Percentiles rank a stretch among this genome's conserved stretches.
These are phyloP conservation scores for Ophiostoma pallidulum DNA, from an alignment of 2,329 filamentous ascomycete genomes.

Conservation along the genomic window DNA sequence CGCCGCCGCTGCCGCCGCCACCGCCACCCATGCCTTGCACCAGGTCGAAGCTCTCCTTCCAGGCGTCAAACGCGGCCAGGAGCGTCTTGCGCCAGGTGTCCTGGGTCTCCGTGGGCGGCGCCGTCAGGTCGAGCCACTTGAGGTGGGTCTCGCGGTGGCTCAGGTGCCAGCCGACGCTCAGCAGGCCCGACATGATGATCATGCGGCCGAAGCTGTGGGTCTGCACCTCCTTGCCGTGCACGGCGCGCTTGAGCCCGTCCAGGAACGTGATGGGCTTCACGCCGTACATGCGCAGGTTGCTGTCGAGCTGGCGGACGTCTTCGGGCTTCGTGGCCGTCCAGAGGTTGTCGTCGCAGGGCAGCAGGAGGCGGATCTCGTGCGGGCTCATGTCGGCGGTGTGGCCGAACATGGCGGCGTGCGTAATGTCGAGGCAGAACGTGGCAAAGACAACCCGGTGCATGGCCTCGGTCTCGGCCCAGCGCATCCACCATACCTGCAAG, in stretches of 20 bases:
- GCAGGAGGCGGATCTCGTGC: constrained; percentile 74
- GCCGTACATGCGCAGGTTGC: constrained; percentile 66
- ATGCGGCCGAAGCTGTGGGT: constrained; percentile 85
- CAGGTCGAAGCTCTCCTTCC: constrained; percentile 75
- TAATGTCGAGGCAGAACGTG: constrained; percentile 81
- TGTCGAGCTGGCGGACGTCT: constrained; percentile 67
- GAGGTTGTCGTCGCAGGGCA: constrained; percentile 78
- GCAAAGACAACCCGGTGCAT: constrained; percentile 80
- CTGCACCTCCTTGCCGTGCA: constrained; percentile 70
- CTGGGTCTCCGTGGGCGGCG: constrained; percentile 47
- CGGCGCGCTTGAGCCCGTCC: constrained; percentile 71
- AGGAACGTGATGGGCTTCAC: constrained; percentile 72
- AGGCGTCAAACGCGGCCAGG: constrained; percentile 72
- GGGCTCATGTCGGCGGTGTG: constrained; percentile 85
- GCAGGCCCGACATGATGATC: constrained; percentile 78
- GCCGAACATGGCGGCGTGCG: constrained; percentile 87
- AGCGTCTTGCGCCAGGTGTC: constrained; percentile 73
- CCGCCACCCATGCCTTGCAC: constrained; percentile 37
- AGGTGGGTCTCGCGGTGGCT: constrained; percentile 79
- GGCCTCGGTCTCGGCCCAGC: constrained; percentile 83
- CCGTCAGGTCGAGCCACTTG: constrained; percentile 63
- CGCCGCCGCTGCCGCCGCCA: not conserved
- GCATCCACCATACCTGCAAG: constrained; percentile 58
- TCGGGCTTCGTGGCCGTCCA: constrained; percentile 76
- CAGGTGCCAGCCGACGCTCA: constrained; percentile 91